These are phyloP conservation scores for Trypanosoma rangeli DNA, from an alignment of 208 protist species.

Conservation along the genomic window DNA sequence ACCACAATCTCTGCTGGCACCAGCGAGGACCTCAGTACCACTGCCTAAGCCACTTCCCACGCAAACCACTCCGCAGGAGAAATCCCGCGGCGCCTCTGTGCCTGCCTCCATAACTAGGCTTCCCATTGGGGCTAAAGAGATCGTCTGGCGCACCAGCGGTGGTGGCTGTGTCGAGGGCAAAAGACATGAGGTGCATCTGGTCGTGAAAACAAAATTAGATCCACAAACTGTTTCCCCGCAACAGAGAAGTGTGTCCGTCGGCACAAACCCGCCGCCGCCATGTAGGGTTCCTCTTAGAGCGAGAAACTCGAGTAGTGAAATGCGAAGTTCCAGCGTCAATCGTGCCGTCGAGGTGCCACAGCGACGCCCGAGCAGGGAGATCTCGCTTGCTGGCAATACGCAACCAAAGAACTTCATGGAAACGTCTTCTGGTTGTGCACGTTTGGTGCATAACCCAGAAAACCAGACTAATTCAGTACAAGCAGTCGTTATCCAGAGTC, in stretches of 20 bases:
- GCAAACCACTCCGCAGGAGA: neutral
- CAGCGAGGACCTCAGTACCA: neutral
- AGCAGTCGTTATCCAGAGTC: conserved; percentile 21
- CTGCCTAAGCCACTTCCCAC: neutral
- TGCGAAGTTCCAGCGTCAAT: neutral
- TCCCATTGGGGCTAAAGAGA: neutral
- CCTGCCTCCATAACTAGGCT: neutral
- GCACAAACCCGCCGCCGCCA: conserved; percentile 22
- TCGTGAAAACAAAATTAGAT: neutral
- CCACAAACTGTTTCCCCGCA: neutral
- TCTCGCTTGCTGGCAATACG: neutral
- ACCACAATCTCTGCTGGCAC: neutral
- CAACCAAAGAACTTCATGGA: neutral
- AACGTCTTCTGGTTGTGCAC: neutral
- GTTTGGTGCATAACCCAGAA: neutral
- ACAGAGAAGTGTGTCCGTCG: conserved; percentile 19
- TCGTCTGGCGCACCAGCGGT: conserved; percentile 70
- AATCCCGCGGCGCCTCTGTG: neutral
- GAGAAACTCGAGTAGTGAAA: conserved; percentile 13
- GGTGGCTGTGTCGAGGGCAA: conserved; percentile 43
- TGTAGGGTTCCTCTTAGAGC: conserved; percentile 21
- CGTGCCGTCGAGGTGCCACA: conserved; percentile 1
- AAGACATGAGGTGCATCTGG: conserved; percentile 8
- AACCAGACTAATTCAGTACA: neutral
- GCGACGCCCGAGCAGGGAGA: neutral